phyloP scores from a whole-genome alignment of 805 yeast genomes.

The Blastobotrys parvus region DNA sequence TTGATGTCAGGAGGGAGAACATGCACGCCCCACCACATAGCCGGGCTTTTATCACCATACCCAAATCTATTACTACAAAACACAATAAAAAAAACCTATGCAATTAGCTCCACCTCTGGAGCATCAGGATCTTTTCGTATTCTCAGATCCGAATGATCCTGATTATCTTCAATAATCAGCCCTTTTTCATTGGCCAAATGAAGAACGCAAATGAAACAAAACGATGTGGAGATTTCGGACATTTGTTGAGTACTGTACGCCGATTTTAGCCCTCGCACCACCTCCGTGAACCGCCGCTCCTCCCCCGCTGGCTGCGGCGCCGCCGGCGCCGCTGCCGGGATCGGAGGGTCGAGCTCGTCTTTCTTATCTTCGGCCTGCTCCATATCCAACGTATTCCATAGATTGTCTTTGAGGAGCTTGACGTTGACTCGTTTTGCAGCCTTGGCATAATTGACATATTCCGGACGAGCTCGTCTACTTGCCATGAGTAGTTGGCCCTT shows the following conservation, averaged over 20 bases:
- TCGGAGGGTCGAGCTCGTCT: not conserved
- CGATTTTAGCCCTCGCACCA: conserved; percentile 41
- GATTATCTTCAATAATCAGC: conserved; percentile 44
- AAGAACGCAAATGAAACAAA: conserved; percentile 72
- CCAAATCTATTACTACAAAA: not conserved
- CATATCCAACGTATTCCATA: conserved; percentile 48
- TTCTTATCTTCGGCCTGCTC: conserved; percentile 1
- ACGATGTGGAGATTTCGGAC: conserved; percentile 72
- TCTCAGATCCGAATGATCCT: conserved; percentile 27
- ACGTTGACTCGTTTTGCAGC: conserved; percentile 78
- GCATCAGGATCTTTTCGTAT: conserved; percentile 18
- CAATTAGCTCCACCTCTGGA: not conserved
- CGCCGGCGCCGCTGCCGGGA: not conserved
- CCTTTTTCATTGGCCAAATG: conserved; percentile 87
- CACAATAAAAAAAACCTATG: not conserved
- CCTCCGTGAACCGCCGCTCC: conserved; percentile 33
- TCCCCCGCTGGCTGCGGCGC: not conserved
- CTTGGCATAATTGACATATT: conserved; percentile 49
- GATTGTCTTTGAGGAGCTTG: conserved; percentile 57
- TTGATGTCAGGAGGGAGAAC: not conserved
- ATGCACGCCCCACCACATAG: too few relatives aligned
- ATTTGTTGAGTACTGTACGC: conserved; percentile 49
- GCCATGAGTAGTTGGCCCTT: conserved; percentile 6
- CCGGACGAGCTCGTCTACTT: conserved; percentile 20
- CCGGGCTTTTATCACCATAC: too few relatives aligned